Conservation (phyloP, 257 asterid genomes). For the Capsicum chinense region DNA sequence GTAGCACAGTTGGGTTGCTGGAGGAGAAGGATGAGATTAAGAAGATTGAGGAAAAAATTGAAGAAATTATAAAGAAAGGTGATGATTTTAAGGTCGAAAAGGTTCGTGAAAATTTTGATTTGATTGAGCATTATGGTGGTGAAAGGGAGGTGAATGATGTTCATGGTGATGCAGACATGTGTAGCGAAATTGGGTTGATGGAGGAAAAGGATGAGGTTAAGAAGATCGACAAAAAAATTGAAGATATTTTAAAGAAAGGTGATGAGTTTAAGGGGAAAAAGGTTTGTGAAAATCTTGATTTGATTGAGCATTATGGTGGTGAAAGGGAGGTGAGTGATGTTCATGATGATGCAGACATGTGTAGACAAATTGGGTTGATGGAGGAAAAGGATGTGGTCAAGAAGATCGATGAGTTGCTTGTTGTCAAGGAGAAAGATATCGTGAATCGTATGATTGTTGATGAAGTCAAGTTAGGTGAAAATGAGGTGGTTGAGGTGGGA, state of each 20-base stretch:
- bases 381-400: conserved; percentile 24
- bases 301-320: conserved; percentile 22
- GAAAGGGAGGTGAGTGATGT: conserved; percentile 17
- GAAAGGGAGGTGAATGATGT: conserved; percentile 12
- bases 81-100: conserved; percentile 38
- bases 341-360: neutral
- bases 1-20: neutral
- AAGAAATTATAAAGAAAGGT: conserved; percentile 29
- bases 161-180: neutral
- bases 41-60: neutral
- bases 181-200: neutral
- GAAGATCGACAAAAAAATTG: conserved; percentile 3
- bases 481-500: conserved; percentile 21
- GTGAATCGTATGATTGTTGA: conserved; percentile 5
- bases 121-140: conserved; percentile 18
- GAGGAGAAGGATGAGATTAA: conserved; percentile 9
- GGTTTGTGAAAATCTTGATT: conserved; percentile 31
- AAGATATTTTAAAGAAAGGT: conserved; percentile 30
- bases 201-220: conserved; percentile 25
- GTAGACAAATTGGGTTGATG: neutral
- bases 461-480: conserved; percentile 9
- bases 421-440: conserved; percentile 19
- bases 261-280: conserved; percentile 38
- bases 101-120: conserved; percentile 29
- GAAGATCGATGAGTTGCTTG: conserved; percentile 30